Evolutionary conservation across 192 early-diverging fungal species (phyloP), one percentile per base, ranked within the genome.

Genomic region (Coemansia sp.): DNA sequence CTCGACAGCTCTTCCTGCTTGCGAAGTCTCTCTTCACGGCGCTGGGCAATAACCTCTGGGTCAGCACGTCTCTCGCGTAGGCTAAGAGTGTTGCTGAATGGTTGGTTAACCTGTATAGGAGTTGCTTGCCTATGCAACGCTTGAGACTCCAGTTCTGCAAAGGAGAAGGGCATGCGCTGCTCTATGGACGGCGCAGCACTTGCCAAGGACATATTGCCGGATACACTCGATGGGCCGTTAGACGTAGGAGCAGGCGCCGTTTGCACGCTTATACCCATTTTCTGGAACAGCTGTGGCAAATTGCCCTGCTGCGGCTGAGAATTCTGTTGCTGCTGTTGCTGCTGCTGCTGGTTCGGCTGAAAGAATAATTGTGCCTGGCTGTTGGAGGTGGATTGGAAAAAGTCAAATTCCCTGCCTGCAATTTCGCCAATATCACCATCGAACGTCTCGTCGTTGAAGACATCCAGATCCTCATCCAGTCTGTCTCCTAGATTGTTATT

Each of bases 381-480:
- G 38, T 50, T 49, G 19, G 60, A 12, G 10, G 88, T 91, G 61
- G 78, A 88, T 32, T 72, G 75, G 59, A 83, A 85, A 84, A 91
- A 93, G 79, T 93, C 92, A 79, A 92, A 93, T 16, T 79, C 76
- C n/a, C 61, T 47, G 37, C 49, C 56, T 21, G 85, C 56, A 72
- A 87, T 80, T 47, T 84, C 85, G 37, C 53, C 56, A 5, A 71
- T 72, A 57, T 69, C 76, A 13, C 66, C 84, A 50, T 86, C 87
- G 86, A 93, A 93, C 0, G 92, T 93, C 69, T 91, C 86, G 67
- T 87, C 87, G 61, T 93, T 93, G 48, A 86, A 84, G 62, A 88
- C 86, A 70, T 93, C 92, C 42, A 83, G 75, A 57, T 75, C 85
- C 61, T 93, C 90, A 26, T 88, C 84, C 5, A 93, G 77, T 62